Percentiles rank a stretch among this genome's conserved stretches.
These are phyloP conservation scores for Tetrahymena borealis DNA, from an alignment of 73 alveolate genomes.

Conservation along the genomic window DNA sequence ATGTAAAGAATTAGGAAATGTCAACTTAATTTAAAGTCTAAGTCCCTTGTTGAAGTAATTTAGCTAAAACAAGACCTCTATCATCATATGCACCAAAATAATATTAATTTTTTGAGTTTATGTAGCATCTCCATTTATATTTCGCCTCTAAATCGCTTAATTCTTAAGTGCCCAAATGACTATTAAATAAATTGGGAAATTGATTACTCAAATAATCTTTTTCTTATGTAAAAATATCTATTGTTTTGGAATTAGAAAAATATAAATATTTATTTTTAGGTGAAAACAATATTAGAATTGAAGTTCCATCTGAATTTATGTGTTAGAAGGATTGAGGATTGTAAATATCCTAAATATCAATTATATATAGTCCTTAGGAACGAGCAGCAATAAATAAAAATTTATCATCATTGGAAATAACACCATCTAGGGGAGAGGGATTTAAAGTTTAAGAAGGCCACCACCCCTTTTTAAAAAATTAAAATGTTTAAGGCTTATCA, in stretches of 20 bases:
- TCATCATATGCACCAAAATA: neutral
- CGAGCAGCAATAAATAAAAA: neutral
- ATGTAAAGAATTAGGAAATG: neutral
- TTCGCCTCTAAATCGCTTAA: neutral
- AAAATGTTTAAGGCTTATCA: neutral
- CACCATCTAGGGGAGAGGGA: neutral
- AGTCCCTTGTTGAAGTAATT: neutral
- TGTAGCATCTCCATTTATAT: neutral
- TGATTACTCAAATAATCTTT: neutral
- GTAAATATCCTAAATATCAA: neutral
- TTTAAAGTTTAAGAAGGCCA: neutral
- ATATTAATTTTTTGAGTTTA: neutral
- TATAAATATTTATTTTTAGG: neutral
- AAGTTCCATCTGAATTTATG: neutral
- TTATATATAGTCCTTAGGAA: neutral
- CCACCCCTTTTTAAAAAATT: neutral
- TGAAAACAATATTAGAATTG: neutral
- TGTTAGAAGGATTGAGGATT: neutral
- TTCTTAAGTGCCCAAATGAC: neutral
- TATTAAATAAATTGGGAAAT: neutral
- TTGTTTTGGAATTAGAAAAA: neutral
- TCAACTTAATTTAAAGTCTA: neutral
- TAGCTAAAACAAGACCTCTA: neutral
- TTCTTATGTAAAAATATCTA: neutral
- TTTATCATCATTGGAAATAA: neutral